A percentile compares a stretch with the other conserved stretches of the same genome.
phyloP scores from a whole-genome alignment of 208 protist genomes.

The Leishmania guyanensis region DNA sequence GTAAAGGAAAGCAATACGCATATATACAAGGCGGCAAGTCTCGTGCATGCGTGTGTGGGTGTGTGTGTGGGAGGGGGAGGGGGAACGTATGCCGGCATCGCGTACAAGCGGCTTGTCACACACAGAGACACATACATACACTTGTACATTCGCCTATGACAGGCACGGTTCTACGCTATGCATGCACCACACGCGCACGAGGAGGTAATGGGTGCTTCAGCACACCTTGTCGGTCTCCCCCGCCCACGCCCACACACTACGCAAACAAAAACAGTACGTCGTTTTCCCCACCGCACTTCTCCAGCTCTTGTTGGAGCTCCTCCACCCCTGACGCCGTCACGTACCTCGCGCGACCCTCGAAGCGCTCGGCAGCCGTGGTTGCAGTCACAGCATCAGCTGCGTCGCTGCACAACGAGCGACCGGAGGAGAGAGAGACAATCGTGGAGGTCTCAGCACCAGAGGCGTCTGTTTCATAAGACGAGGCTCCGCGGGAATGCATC shows the following conservation, averaged over 20 bases:
- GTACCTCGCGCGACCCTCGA: constrained; percentile 14
- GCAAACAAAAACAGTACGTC: constrained; percentile 40
- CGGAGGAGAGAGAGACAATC: background rate
- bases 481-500: background rate
- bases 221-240: background rate
- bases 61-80: too few relatives aligned
- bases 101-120: too few relatives aligned
- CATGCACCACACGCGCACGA: background rate
- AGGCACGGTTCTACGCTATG: background rate
- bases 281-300: constrained; percentile 30
- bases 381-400: background rate
- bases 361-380: background rate
- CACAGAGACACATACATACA: background rate
- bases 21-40: background rate
- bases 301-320: constrained; percentile 34
- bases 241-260: background rate
- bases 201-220: background rate
- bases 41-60: background rate
- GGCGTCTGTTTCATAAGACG: background rate
- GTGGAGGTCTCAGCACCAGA: background rate
- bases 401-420: background rate
- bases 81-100: too few relatives aligned
- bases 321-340: constrained; percentile 13
- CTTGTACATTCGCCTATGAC: background rate
- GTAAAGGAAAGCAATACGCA: background rate